Evolutionary conservation across 2,329 filamentous ascomycete species (phyloP), one percentile per base, ranked within the genome.

Genomic region (Pseudogymnoascus destructans): DNA sequence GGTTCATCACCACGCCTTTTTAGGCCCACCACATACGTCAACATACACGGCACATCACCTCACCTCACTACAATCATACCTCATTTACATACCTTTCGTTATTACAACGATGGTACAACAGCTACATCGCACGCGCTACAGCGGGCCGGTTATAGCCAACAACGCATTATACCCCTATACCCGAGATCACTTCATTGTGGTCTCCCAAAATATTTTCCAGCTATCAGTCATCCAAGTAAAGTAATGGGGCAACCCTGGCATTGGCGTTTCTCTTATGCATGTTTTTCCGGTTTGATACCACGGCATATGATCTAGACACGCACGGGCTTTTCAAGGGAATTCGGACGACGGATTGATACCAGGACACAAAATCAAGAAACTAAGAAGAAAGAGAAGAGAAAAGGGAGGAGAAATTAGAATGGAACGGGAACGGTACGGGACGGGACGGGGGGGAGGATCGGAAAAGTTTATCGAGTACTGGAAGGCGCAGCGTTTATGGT

Each of bases 251-350:
- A 52, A 52, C 46, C 46, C 46, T 52, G 46, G 46, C 25, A 52
- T 32, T 52, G 46, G 46, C 46, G 46, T 52, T 52, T 52, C 46
- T 52, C 46, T 52, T 52, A 52, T 52, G 46, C 46, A 30, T 27
- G 46, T 52, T 52, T 52, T 52, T 52, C 46, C 11, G 46, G 46
- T 32, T 52, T 52, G 46, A 52, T 32, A 52, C 25, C 46, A 17
- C 5, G 46, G 46, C 46, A 52, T 32, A 52, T 25, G 46, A 52
- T 52, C 46, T 52, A 32, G 46, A 52, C 46, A 32, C 46, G 46
- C 46, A 52, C 46, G 46, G 46, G 46, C 46, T 52, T 52, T 52
- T 52, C 46, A 52, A 30, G 46, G 46, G 46, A 52, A 52, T 52
- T 52, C 46, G 46, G 46, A 52, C 46, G 46, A 52, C 46, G 46